Conservation (phyloP, 352 stramenopile genomes). For the Elongisporangium prolatum region DNA sequence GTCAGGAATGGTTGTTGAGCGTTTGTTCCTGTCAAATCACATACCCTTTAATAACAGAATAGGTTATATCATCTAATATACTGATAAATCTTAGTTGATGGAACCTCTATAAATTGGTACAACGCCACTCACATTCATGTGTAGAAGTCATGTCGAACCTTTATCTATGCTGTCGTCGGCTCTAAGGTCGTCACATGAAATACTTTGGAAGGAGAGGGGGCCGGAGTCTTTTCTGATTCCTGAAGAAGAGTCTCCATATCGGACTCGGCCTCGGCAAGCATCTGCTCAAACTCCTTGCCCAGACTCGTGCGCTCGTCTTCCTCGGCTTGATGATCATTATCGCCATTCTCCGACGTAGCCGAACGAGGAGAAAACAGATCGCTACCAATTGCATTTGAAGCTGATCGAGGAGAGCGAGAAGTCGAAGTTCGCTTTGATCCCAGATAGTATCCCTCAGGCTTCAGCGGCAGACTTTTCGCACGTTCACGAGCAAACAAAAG, state of each 20-base stretch:
- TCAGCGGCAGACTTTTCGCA: constrained; percentile 65
- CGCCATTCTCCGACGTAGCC: constrained; percentile 33
- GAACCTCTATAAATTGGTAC: neutral
- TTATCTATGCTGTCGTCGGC: neutral
- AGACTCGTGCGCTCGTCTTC: constrained; percentile 24
- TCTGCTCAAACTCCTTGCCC: constrained; percentile 59
- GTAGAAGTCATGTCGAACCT: neutral
- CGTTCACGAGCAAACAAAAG: constrained; percentile 74
- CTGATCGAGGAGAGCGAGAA: constrained; percentile 16
- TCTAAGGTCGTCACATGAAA: neutral
- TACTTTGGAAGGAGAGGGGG: neutral
- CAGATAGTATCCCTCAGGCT: constrained; percentile 82
- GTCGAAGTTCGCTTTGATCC: constrained; percentile 44
- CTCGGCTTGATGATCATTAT: constrained; percentile 27
- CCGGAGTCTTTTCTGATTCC: neutral
- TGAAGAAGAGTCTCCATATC: constrained; percentile 47
- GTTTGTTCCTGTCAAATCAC: neutral
- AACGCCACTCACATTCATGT: neutral
- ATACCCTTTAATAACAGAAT: neutral
- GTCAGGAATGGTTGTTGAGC: neutral
- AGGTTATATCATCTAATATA: no score
- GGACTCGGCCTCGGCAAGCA: constrained; percentile 67
- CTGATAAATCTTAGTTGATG: neutral
- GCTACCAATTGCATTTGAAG: constrained; percentile 14
- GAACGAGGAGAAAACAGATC: constrained; percentile 9